Base-by-base conservation (phyloP, 768 basidiomycete species). In the Galerina sulciceps region DNA sequence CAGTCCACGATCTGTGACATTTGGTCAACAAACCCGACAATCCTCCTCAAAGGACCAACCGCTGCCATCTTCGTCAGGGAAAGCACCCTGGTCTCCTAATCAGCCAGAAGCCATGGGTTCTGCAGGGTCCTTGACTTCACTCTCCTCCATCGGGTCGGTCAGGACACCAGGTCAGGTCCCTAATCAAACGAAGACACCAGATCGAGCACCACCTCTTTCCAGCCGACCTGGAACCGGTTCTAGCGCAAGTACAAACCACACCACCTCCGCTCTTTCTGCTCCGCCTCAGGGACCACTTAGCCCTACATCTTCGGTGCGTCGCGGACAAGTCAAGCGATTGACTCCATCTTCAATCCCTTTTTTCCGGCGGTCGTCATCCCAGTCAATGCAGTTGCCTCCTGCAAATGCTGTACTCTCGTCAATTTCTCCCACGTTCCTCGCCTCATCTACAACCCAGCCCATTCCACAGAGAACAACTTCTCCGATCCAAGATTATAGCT, bases 271-370 rank as follows among this genome's bases (percentile, higher is more conserved):
- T 18, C 73, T 85, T 54, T 77, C 82, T 8, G 79, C 86, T 13
- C 78, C 83, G 50, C 81, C 80, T 38, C 76, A 81, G 40, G 83
- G 80, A 14, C 88, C 91, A 17, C 82, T 91, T 20, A 93, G 90
- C 65, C 91, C 91, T 34, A 79, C 87, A 17, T 81, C 86, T 15
- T 91, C 90, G 14, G 72, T 88, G 42, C 84, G 87, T 52, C 85
- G 88, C 40, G 82, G 84, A 26, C 85, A 87, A 57, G 87, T 87
- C 17, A 94, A 89, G 71, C 88, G 94, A 58, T 84, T 94, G 45
- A 95, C 94, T 1, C 94, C 94, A 1, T 94, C 93, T 23, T 91
- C 93, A 13, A 96, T 96, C 58, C 94, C 94, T 2, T 96, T 96
- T 75, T 96, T 96, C 79, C 85, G 93, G 43, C 89, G 94, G 36